These are phyloP conservation scores for Sphaerostilbella broomeana DNA, from an alignment of 2,329 filamentous ascomycete genomes.

Conservation along the genomic window DNA sequence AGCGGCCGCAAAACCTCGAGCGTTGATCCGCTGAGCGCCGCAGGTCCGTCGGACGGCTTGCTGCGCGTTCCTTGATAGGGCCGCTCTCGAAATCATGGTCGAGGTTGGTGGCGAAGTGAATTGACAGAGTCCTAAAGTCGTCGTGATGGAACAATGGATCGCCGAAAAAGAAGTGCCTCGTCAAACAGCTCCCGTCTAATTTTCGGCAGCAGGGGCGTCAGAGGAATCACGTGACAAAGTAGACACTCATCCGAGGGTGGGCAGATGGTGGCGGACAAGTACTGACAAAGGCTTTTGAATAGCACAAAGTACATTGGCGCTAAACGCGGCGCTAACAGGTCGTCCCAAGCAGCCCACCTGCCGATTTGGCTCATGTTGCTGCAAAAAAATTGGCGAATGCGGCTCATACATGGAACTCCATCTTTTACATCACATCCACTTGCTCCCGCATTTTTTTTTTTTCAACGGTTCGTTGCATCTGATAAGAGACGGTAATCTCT, in stretches of 20 bases:
- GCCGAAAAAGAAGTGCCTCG: slow-evolving; percentile 35
- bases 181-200: slow-evolving; percentile 38
- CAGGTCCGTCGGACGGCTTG: slow-evolving; percentile 50
- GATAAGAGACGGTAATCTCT: no score
- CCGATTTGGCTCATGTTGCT: slow-evolving; percentile 11
- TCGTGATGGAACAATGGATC: slow-evolving; percentile 35
- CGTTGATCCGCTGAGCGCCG: slow-evolving; percentile 48
- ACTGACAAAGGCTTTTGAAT: no score
- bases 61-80: slow-evolving; percentile 52
- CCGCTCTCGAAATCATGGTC: slow-evolving; percentile 58
- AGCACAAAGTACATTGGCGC: no score
- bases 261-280: no score
- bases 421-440: slow-evolving; percentile 2
- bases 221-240: slow-evolving; percentile 30
- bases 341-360: no score
- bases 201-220: slow-evolving; percentile 31
- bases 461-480: not conserved
- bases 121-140: slow-evolving; percentile 42
- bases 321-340: no score
- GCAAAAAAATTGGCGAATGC: slow-evolving; percentile 17
- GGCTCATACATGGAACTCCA: no score
- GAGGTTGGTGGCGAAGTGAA: slow-evolving; percentile 50
- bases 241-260: not conserved
- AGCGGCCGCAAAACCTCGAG: slow-evolving; percentile 53
- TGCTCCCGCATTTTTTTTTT: not conserved